Conservation (phyloP, 192 early-diverging fungal species). For the Backusella westeae region DNA sequence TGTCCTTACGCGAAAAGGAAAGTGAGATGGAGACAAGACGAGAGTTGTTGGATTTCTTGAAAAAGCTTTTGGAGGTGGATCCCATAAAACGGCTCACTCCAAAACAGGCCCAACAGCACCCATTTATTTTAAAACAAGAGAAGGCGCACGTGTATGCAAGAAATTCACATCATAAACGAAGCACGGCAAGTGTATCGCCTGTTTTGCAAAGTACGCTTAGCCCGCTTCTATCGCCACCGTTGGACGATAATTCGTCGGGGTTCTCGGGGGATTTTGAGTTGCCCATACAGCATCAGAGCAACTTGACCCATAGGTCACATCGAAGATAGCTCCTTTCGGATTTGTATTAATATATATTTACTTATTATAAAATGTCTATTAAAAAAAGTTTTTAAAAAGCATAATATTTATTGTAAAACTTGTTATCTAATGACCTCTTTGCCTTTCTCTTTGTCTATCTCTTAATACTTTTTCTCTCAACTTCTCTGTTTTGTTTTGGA, state of each 20-base stretch:
- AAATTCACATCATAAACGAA: background rate
- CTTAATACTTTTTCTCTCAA: too few relatives aligned
- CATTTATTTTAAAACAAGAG: background rate
- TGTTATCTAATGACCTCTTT: too few relatives aligned
- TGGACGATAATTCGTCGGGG: background rate
- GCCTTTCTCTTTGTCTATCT: too few relatives aligned
- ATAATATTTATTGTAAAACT: too few relatives aligned
- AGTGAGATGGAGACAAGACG: slow-evolving; percentile 8
- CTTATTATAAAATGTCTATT: too few relatives aligned
- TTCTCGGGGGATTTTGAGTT: background rate
- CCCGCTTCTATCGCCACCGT: background rate
- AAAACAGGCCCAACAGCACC: slow-evolving; percentile 6
- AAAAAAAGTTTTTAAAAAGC: too few relatives aligned
- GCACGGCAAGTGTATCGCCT: background rate
- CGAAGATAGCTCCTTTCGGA: background rate
- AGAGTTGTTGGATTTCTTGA: slow-evolving; percentile 11
- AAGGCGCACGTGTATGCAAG: background rate
- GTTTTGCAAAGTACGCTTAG: background rate
- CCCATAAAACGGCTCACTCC: slow-evolving; percentile 9
- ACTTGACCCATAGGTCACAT: background rate
- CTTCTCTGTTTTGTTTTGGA: too few relatives aligned
- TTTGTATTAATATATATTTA: too few relatives aligned
- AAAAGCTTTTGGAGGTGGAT: slow-evolving; percentile 7
- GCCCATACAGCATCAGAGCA: background rate
- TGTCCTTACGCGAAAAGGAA: background rate